A percentile compares a stretch with the other conserved stretches of the same genome.
Conservation (phyloP, 495 filamentous ascomycete species). For the Penicillium lividum region DNA sequence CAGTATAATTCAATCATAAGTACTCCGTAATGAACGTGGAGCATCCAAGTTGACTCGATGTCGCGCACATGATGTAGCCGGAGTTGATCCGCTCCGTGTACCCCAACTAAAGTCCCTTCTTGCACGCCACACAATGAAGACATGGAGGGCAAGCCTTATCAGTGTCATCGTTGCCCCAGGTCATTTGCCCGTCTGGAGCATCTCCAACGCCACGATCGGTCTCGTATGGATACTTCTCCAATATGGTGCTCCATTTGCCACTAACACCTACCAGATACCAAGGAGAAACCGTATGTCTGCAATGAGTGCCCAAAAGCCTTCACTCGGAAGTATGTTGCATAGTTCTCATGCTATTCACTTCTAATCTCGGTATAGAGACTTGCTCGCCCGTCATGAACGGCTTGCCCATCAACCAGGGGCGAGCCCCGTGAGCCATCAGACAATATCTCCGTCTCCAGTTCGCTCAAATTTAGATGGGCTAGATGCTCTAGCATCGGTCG, state of each 20-base stretch:
- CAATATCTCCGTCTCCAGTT: conserved; percentile 24
- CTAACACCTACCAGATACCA: conserved; percentile 38
- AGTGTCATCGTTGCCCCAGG: conserved; percentile 39
- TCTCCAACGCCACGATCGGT: conserved; percentile 47
- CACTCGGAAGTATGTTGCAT: conserved; percentile 40
- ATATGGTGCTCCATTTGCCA: conserved; percentile 3
- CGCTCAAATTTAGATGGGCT: conserved; percentile 31
- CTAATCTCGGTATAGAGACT: conserved; percentile 27
- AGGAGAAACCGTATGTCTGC: conserved; percentile 45
- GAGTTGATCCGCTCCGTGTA: conserved; percentile 17
- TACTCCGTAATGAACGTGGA: too few relatives aligned
- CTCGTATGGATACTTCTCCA: conserved; percentile 30
- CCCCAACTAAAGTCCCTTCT: neutral
- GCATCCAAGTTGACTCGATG: too few relatives aligned
- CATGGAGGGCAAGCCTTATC: conserved; percentile 33
- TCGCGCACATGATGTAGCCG: conserved; percentile 6
- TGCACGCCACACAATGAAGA: conserved; percentile 11
- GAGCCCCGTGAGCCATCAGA: conserved; percentile 17
- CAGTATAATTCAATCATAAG: too few relatives aligned
- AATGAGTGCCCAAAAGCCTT: conserved; percentile 42
- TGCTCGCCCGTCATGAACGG: conserved; percentile 40
- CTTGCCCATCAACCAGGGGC: conserved; percentile 31
- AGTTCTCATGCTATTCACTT: neutral
- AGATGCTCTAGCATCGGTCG: conserved; percentile 38
- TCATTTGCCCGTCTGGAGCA: conserved; percentile 45